Evolutionary conservation across 352 stramenopile genomes (phyloP), one percentile per base, ranked within the genome.

Genomic region (Phytophthora constricta): DNA sequence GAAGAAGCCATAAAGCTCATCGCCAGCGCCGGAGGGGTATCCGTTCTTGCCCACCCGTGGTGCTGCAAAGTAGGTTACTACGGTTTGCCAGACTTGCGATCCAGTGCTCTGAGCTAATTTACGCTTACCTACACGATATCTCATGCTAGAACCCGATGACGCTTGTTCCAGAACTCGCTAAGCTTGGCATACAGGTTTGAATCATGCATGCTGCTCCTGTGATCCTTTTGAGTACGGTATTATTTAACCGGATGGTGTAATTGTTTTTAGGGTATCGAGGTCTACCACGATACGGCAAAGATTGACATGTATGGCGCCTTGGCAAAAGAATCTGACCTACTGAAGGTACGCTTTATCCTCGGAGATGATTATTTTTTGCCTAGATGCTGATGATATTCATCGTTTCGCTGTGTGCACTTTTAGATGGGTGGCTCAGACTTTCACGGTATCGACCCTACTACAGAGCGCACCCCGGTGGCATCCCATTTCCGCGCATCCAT

Each of bases 1-100:
- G 81, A 93, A 68, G 82, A 94, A 58, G 87, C 87, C 3, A 93
- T 96, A 65, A 91, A 92, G 53, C 77, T 96, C 43, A 96, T 96
- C 56, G 84, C 88, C 16, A 89, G 83, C 27, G 82, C 84, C 17
- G 87, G 87, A 11, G 87, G 87, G 2, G 74, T 96, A 13, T 95
- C 87, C 0, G 82, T 96, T 51, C 75, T 96, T n/a, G 87, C 87
- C 0, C 87, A 96, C 51, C 87, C 87, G 19, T 96, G 87, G 87
- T 94, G 86, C 54, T 96, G 84, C 62, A 96, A 94, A 62, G 83
- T 90, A 61, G 4, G 55, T 17, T 13, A 5, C 16, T n/a, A 17
- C 14, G 3, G 27, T 23, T 49, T 59, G 2, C 19, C 26, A 28
- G 19, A 27, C n/a, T n/a, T 28, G 31, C 50, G 41, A 33, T 55